Base-by-base conservation (phyloP, 441 rosid species). In the Manihot esculenta region DNA sequence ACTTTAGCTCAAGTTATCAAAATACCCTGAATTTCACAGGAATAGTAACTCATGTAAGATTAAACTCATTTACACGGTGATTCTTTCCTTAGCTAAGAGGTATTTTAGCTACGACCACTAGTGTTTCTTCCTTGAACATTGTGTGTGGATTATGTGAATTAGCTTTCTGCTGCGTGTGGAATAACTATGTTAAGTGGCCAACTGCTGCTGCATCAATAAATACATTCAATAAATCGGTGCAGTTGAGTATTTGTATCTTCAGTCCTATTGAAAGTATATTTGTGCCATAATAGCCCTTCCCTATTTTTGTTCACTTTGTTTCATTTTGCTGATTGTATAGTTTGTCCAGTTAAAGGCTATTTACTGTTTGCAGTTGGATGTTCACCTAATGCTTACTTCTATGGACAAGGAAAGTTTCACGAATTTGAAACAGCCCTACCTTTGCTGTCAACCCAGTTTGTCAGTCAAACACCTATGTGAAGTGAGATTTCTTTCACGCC, bases 361-460 rank as follows among this genome's bases (percentile, higher is more conserved):
- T 69, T 44, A 62, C 69, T 60, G 38, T 65, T 58, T 72, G 77
- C 90, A 89, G 93, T 55, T 78, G 54, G 83, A 83, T 69, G 55
- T 90, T 53, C 83, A 84, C 77, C 77, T 88, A 38, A 77, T 77
- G 87, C 90, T 88, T 56, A 66, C 84, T 51, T 77, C 93, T 15
- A 57, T 85, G 71, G 89, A 85, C 70, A 78, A 85, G 77, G 72
- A 77, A 78, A 76, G 72, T 57, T 53, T 76, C 41, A 88, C 85
- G 49, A 66, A 64, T 68, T 74, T 90, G 79, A 82, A 82, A 84
- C 86, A 78, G 80, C 93, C 90, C n/a, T 83, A 84, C 78, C 79
- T 86, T 50, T 81, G 87, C 72, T 83, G 91, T 73, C 80, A 81
- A 68, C 85, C 84, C 33, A 82, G 77, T 47, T 75, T 84, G 76